Evolutionary conservation across 2,329 filamentous ascomycete genomes (phyloP).

Genomic region (Lasiodiplodia sp.): DNA sequence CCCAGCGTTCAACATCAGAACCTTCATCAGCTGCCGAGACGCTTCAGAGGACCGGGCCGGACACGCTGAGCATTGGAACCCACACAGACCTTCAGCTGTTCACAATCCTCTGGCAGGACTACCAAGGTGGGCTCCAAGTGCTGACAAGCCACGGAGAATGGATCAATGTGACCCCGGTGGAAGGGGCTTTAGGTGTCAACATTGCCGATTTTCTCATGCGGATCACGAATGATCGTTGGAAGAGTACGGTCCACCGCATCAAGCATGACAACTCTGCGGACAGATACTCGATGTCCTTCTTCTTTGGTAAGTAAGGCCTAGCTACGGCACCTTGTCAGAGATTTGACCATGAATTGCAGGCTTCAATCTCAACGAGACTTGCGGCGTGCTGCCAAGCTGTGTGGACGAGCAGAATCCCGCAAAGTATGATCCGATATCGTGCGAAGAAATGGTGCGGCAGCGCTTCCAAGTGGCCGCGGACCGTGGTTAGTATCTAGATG

Average conservation of each 20-base stretch:
- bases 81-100: constrained; percentile 59
- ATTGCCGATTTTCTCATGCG: constrained; percentile 52
- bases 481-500: not conserved
- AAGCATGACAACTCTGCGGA: constrained; percentile 53
- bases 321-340: constrained; percentile 55
- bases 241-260: constrained; percentile 52
- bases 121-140: constrained; percentile 43
- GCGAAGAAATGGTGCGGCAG: constrained; percentile 30
- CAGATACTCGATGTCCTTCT: constrained; percentile 64
- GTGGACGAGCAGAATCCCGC: constrained; percentile 55
- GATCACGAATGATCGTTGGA: constrained; percentile 50
- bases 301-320: constrained; percentile 54
- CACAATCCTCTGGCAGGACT: constrained; percentile 57
- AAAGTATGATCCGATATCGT: constrained; percentile 54
- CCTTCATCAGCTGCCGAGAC: constrained; percentile 38
- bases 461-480: constrained; percentile 1
- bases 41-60: constrained; percentile 44
- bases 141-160: constrained; percentile 51
- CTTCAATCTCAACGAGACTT: constrained; percentile 33
- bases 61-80: constrained; percentile 41
- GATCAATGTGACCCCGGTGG: constrained; percentile 48
- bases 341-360: constrained; percentile 54
- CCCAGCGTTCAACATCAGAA: constrained; percentile 44
- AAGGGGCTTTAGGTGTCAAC: constrained; percentile 50
- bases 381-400: constrained; percentile 45